Conservation (phyloP, 208 protist genomes). For the Balamuthia mandrillaris region DNA sequence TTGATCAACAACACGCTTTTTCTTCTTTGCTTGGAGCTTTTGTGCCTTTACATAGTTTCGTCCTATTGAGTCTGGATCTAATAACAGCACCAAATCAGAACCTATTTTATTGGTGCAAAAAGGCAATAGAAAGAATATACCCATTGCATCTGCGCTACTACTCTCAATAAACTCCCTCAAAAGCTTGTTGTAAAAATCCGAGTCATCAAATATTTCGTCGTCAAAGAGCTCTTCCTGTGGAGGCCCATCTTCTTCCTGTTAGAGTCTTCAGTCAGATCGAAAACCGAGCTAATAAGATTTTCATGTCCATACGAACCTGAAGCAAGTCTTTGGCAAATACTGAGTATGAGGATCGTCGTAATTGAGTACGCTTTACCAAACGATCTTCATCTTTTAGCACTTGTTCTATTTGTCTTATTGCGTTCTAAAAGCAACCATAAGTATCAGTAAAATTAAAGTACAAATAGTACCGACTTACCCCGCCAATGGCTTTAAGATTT, state of each 20-base stretch:
- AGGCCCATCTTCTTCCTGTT: background rate
- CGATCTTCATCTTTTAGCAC: conserved; percentile 25
- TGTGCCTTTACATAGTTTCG: too few relatives aligned
- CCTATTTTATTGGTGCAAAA: too few relatives aligned
- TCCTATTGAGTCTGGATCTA: too few relatives aligned
- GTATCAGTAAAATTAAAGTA: background rate
- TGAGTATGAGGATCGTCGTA: conserved; percentile 33
- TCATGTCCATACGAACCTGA: background rate
- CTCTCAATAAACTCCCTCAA: too few relatives aligned
- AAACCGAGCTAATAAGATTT: background rate
- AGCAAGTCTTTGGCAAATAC: background rate
- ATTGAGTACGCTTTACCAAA: conserved; percentile 44
- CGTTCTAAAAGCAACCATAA: background rate
- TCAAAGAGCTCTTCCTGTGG: conserved; percentile 43
- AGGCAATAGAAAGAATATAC: too few relatives aligned
- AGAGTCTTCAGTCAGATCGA: background rate
- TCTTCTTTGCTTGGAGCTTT: too few relatives aligned
- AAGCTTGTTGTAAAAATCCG: conserved; percentile 54
- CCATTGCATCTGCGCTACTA: too few relatives aligned
- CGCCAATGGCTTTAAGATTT: conserved; percentile 53
- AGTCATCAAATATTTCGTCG: conserved; percentile 55
- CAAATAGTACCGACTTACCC: background rate
- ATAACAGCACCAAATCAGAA: too few relatives aligned
- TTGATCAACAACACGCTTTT: too few relatives aligned
- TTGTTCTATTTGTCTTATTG: conserved; percentile 41